Percentiles rank a stretch among this genome's conserved stretches.
phyloP scores from a whole-genome alignment of 2,329 filamentous ascomycete species.

The Ophiostoma ips region DNA sequence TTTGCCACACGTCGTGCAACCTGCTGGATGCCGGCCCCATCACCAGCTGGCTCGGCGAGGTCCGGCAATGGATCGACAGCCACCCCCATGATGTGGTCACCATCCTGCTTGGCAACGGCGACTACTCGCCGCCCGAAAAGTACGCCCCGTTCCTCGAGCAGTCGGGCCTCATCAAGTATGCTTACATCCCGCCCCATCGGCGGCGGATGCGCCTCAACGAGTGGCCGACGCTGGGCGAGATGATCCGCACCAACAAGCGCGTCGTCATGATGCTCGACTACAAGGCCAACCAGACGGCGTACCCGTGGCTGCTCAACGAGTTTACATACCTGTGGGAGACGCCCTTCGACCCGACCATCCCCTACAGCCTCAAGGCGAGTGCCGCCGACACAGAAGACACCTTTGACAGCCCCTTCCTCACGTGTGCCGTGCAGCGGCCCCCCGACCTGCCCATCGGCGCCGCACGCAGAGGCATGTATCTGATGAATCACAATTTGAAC shows the following conservation, averaged over 20 bases:
- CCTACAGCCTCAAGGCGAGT: neutral
- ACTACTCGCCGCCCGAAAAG: conserved; percentile 48
- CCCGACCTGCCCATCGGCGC: conserved; percentile 43
- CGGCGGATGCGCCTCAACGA: conserved; percentile 48
- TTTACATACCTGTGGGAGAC: conserved; percentile 88
- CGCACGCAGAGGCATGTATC: conserved; percentile 52
- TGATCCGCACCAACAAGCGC: conserved; percentile 60
- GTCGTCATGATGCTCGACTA: conserved; percentile 79
- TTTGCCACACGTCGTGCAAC: conserved; percentile 76
- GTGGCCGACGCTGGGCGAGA: conserved; percentile 70
- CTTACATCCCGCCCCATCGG: conserved; percentile 51
- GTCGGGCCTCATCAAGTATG: conserved; percentile 57
- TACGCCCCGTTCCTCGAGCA: conserved; percentile 57
- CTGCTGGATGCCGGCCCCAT: conserved; percentile 71
- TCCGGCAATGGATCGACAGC: conserved; percentile 56
- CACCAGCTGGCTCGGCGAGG: conserved; percentile 53
- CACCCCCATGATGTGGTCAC: conserved; percentile 84
- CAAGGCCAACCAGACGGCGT: conserved; percentile 59
- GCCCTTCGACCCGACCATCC: conserved; percentile 53
- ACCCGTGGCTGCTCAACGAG: conserved; percentile 77
- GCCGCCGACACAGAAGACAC: conserved; percentile 9
- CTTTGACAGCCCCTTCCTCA: conserved; percentile 42
- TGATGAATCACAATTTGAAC: conserved; percentile 88
- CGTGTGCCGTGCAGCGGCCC: conserved; percentile 66
- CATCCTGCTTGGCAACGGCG: conserved; percentile 72